These are phyloP conservation scores for Discostella pseudostelligera DNA, from an alignment of 108 stramenopile species.

Conservation along the genomic window DNA sequence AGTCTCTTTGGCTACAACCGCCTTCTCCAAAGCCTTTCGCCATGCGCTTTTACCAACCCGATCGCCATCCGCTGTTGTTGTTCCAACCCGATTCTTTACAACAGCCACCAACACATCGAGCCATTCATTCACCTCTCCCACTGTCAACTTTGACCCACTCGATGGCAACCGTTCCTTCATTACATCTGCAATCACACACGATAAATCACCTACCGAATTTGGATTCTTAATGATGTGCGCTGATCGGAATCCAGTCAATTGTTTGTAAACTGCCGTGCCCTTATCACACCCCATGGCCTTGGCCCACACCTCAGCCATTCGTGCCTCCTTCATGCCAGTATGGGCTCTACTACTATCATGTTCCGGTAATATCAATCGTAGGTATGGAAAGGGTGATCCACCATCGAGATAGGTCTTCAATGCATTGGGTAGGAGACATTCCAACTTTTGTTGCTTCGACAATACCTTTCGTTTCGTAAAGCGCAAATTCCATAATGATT, in stretches of 20 bases:
- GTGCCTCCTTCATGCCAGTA: conserved; percentile 65
- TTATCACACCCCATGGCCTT: conserved; percentile 58
- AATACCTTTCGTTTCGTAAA: conserved; percentile 20
- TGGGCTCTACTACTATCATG: conserved; percentile 58
- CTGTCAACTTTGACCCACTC: conserved; percentile 45
- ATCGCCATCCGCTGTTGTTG: neutral
- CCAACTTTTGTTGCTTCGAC: conserved; percentile 42
- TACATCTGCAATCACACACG: conserved; percentile 59
- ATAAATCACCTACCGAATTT: conserved; percentile 64
- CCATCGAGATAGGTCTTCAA: conserved; percentile 39
- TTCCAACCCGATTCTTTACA: conserved; percentile 23
- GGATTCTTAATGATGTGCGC: conserved; percentile 45
- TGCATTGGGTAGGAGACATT: conserved; percentile 45
- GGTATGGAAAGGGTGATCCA: conserved; percentile 55
- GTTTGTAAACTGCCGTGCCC: conserved; percentile 37
- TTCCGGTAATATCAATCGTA: conserved; percentile 73
- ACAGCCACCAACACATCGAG: conserved; percentile 69
- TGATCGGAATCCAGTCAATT: conserved; percentile 59
- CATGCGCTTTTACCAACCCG: conserved; percentile 6
- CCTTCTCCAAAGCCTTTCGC: conserved; percentile 21
- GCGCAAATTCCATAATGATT: conserved; percentile 53
- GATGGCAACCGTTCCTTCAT: conserved; percentile 47
- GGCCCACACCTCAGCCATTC: conserved; percentile 67
- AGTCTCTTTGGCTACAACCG: conserved; percentile 12
- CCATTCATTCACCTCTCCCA: conserved; percentile 70